Conservation (phyloP, 2,329 filamentous ascomycete species). For the Xylariales sp. region DNA sequence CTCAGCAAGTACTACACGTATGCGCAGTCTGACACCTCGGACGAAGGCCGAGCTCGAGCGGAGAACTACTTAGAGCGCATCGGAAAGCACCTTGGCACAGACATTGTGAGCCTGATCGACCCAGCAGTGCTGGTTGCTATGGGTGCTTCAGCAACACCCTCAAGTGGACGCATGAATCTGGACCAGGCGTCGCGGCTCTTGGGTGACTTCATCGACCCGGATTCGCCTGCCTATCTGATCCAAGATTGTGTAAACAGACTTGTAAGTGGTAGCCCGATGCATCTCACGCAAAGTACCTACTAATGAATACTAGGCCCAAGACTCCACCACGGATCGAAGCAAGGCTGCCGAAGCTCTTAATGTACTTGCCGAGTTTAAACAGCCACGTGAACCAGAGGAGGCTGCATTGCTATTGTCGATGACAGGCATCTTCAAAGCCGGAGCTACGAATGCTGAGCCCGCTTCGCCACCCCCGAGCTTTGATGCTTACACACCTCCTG, state of each 20-base stretch:
- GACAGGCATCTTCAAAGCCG: conserved; percentile 19
- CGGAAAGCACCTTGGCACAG: conserved; percentile 15
- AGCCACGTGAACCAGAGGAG: conserved; percentile 15
- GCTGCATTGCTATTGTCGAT: conserved; percentile 19
- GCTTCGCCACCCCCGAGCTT: conserved; percentile 11
- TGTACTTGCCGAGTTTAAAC: conserved; percentile 22
- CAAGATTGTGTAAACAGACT: conserved; percentile 19
- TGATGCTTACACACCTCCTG: conserved; percentile 65
- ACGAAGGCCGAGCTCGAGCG: conserved; percentile 13
- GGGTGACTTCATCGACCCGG: conserved; percentile 16
- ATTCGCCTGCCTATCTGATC: conserved; percentile 23
- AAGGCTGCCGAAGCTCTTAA: conserved; percentile 23
- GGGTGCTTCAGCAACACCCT: conserved; percentile 7
- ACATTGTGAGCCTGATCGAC: conserved; percentile 18
- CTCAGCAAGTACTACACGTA: conserved; percentile 17
- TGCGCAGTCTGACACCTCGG: conserved; percentile 8
- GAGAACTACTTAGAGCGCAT: conserved; percentile 21
- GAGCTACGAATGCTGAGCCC: background rate
- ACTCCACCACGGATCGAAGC: conserved; percentile 13
- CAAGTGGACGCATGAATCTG: conserved; percentile 20
- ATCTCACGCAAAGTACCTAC: too few relatives aligned
- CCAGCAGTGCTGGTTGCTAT: background rate
- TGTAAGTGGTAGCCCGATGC: conserved; percentile 14
- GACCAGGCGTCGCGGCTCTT: conserved; percentile 19
- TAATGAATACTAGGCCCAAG: conserved; percentile 5